A percentile compares a stretch with the other conserved stretches of the same genome.
phyloP scores from a whole-genome alignment of 805 yeast genomes.

The Starmerella stigmatis region DNA sequence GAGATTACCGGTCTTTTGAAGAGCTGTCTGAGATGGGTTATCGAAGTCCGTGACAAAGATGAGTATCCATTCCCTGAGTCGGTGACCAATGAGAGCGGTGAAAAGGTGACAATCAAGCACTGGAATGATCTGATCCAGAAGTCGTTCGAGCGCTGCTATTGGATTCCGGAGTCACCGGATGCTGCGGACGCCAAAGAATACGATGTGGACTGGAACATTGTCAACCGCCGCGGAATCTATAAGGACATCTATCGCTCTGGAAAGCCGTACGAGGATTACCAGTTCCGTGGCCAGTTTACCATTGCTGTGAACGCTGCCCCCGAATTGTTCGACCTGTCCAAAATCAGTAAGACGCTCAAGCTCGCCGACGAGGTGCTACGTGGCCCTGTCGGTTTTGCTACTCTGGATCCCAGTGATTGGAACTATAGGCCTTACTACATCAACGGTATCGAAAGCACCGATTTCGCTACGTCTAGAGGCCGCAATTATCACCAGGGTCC shows the following conservation, averaged over 20 bases:
- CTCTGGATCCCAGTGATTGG: conserved; percentile 84
- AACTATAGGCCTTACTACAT: conserved; percentile 84
- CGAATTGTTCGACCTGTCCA: conserved; percentile 58
- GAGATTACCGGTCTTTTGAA: conserved; percentile 85
- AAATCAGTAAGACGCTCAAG: conserved; percentile 55
- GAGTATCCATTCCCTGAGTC: conserved; percentile 42
- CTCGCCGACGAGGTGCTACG: conserved; percentile 63
- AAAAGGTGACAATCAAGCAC: conserved; percentile 42
- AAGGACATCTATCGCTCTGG: conserved; percentile 76
- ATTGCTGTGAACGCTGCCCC: conserved; percentile 95
- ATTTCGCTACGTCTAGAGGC: conserved; percentile 89
- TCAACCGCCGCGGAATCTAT: conserved; percentile 88
- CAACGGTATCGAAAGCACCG: conserved; percentile 69
- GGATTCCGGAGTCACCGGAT: conserved; percentile 53
- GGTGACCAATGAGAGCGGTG: conserved; percentile 53
- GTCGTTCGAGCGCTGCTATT: conserved; percentile 71
- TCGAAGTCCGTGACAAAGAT: conserved; percentile 44
- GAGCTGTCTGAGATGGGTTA: conserved; percentile 72
- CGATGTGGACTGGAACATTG: conserved; percentile 51
- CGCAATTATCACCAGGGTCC: conserved; percentile 98
- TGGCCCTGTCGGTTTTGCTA: conserved; percentile 86
- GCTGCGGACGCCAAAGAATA: conserved; percentile 44
- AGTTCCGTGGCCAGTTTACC: conserved; percentile 81
- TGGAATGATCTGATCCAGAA: conserved; percentile 66
- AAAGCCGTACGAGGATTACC: conserved; percentile 87